phyloP scores from a whole-genome alignment of 2,329 filamentous ascomycete genomes.

The Fusarium sp. region DNA sequence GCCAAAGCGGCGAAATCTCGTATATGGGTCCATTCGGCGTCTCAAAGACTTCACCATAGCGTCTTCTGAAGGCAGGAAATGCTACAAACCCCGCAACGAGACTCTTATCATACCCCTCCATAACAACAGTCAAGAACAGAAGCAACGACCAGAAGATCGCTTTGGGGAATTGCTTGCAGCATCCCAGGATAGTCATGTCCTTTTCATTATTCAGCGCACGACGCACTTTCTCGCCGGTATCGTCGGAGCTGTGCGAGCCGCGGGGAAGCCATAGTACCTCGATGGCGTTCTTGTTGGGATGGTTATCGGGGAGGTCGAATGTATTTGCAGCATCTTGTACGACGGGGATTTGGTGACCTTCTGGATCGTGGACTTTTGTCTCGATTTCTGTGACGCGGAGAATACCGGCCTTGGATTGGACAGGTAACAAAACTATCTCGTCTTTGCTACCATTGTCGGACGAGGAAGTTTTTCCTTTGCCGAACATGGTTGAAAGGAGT shows the following conservation, averaged over 20 bases:
- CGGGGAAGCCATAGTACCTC: constrained; percentile 40
- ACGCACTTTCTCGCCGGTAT: constrained; percentile 36
- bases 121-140: constrained; percentile 40
- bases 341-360: constrained; percentile 8
- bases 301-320: constrained; percentile 30
- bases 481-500: constrained; percentile 25
- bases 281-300: constrained; percentile 25
- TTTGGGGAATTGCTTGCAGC: constrained; percentile 36
- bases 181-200: constrained; percentile 34
- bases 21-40: constrained; percentile 16
- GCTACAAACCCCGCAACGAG: constrained; percentile 35
- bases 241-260: constrained; percentile 37
- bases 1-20: constrained; percentile 28
- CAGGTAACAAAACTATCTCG: constrained; percentile 35
- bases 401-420: constrained; percentile 28
- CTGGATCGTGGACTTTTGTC: constrained; percentile 28
- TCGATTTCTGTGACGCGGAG: constrained; percentile 37
- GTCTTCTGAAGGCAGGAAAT: constrained; percentile 26
- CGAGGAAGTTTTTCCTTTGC: constrained; percentile 26
- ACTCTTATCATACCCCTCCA: constrained; percentile 40
- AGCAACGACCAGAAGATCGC: constrained; percentile 38
- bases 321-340: constrained; percentile 14
- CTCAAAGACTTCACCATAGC: constrained; percentile 46
- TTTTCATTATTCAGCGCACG: constrained; percentile 37
- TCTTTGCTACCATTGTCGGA: constrained; percentile 39